Evolutionary conservation across 805 yeast genomes (phyloP).

Genomic region (Wickerhamomyces bovis): DNA sequence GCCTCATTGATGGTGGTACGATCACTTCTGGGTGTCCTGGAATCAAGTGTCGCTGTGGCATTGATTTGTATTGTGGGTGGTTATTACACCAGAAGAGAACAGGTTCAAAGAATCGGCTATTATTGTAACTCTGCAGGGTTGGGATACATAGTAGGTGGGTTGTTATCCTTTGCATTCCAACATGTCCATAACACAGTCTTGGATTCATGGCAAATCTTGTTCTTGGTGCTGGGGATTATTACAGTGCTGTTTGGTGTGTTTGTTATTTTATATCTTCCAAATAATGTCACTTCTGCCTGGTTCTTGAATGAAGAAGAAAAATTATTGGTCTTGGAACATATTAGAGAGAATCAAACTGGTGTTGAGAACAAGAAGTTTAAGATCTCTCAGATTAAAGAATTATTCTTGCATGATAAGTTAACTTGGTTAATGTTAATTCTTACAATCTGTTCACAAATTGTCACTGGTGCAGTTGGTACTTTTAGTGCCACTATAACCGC

Average conservation of each 20-base stretch:
- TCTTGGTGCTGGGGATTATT: slow-evolving; percentile 45
- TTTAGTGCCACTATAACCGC: slow-evolving; percentile 15
- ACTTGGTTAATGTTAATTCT: slow-evolving; percentile 40
- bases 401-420: slow-evolving; percentile 34
- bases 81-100: slow-evolving; percentile 51
- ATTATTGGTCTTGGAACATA: slow-evolving; percentile 30
- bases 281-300: slow-evolving; percentile 31
- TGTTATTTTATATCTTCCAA: slow-evolving; percentile 39
- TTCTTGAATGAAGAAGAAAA: slow-evolving; percentile 35
- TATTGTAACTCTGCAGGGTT: slow-evolving; percentile 49
- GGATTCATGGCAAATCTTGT: slow-evolving; percentile 52
- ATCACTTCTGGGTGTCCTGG: slow-evolving; percentile 44
- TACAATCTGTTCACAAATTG: slow-evolving; percentile 37
- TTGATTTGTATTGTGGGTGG: slow-evolving; percentile 48
- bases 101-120: slow-evolving; percentile 42
- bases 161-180: slow-evolving; percentile 44
- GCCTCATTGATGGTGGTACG: slow-evolving; percentile 47
- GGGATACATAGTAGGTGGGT: slow-evolving; percentile 36
- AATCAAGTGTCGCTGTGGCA: slow-evolving; percentile 46
- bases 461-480: slow-evolving; percentile 36
- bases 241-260: slow-evolving; percentile 43
- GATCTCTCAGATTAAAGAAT: slow-evolving; percentile 33
- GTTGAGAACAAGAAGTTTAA: slow-evolving; percentile 38
- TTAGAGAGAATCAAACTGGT: slow-evolving; percentile 40
- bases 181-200: slow-evolving; percentile 36